Evolutionary conservation across 306 rosid species (phyloP).

Genomic region (Oxytropis ochrocephala): DNA sequence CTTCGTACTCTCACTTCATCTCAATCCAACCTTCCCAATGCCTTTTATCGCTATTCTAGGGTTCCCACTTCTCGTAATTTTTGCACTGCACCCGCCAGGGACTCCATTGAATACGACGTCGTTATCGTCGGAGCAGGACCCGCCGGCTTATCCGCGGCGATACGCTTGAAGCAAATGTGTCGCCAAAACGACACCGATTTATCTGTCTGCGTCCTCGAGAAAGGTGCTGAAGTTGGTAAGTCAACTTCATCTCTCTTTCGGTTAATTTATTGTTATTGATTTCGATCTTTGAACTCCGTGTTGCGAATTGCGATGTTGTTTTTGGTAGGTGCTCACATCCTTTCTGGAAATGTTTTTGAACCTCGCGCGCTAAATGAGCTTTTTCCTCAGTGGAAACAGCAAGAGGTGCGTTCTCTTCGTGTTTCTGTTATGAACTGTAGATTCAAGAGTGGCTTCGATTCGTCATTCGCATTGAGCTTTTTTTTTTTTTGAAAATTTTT

Average conservation of each 20-base stretch:
- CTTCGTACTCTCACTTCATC: neutral
- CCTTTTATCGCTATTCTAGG: constrained; percentile 16
- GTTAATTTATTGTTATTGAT: neutral
- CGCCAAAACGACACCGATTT: constrained; percentile 48
- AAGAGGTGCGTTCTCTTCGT: constrained; percentile 44
- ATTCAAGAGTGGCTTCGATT: neutral
- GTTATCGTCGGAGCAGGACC: constrained; percentile 97
- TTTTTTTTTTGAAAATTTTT: neutral
- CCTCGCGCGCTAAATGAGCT: constrained; percentile 87
- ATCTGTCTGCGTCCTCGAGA: constrained; percentile 87
- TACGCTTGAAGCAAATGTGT: constrained; percentile 77
- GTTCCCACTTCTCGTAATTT: constrained; percentile 32
- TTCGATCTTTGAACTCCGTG: neutral
- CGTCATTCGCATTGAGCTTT: neutral
- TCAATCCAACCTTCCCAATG: neutral
- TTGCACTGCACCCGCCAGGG: constrained; percentile 42
- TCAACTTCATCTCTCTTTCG: neutral
- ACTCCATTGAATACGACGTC: constrained; percentile 75
- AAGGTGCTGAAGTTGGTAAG: constrained; percentile 93
- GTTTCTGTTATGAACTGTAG: neutral
- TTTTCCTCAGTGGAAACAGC: constrained; percentile 78
- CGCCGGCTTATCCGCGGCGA: constrained; percentile 91
- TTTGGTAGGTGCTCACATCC: constrained; percentile 72
- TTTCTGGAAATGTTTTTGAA: constrained; percentile 92
- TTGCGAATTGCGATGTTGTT: neutral